These are phyloP conservation scores for Naganishia vishniacii DNA, from an alignment of 768 basidiomycete species.

Conservation along the genomic window DNA sequence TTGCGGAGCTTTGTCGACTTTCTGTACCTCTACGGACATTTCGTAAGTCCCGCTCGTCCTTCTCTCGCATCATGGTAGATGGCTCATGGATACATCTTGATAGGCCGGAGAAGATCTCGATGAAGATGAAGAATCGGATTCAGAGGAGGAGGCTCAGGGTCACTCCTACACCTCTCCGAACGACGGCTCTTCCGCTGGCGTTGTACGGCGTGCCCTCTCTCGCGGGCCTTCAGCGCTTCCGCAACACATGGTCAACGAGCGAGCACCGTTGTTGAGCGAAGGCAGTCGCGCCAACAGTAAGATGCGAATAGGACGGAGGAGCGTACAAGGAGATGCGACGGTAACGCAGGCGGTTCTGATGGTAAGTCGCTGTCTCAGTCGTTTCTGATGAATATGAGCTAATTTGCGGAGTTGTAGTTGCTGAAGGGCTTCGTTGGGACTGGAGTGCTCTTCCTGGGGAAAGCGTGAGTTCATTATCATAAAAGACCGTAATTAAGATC, in stretches of 20 bases:
- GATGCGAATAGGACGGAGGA: slow-evolving; percentile 52
- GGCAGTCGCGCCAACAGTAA: slow-evolving; percentile 35
- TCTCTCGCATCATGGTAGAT: too few species aligned
- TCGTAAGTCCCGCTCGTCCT: slow-evolving; percentile 75
- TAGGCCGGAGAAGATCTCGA: slow-evolving; percentile 84
- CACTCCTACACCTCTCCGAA: slow-evolving; percentile 4
- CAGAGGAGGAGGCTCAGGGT: not conserved
- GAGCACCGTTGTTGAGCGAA: slow-evolving; percentile 38
- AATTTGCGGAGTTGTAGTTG: slow-evolving; percentile 54
- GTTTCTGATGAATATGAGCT: not conserved
- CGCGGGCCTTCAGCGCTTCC: slow-evolving; percentile 43
- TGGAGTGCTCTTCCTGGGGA: slow-evolving; percentile 90
- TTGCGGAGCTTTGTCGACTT: slow-evolving; percentile 89
- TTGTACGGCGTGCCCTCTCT: slow-evolving; percentile 24
- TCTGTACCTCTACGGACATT: slow-evolving; percentile 88
- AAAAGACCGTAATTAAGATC: not conserved
- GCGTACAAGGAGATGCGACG: slow-evolving; percentile 70
- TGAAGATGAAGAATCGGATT: slow-evolving; percentile 67
- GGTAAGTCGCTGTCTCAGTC: slow-evolving; percentile 53
- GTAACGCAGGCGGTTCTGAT: slow-evolving; percentile 87
- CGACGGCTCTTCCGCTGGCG: slow-evolving; percentile 1
- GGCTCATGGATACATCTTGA: too few species aligned
- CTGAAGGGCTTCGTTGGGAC: slow-evolving; percentile 93
- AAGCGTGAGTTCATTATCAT: slow-evolving; percentile 62
- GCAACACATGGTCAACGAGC: slow-evolving; percentile 32